Evolutionary conservation across 2,329 filamentous ascomycete species (phyloP), one percentile per base, ranked within the genome.

Genomic region (Lachnellula arida): DNA sequence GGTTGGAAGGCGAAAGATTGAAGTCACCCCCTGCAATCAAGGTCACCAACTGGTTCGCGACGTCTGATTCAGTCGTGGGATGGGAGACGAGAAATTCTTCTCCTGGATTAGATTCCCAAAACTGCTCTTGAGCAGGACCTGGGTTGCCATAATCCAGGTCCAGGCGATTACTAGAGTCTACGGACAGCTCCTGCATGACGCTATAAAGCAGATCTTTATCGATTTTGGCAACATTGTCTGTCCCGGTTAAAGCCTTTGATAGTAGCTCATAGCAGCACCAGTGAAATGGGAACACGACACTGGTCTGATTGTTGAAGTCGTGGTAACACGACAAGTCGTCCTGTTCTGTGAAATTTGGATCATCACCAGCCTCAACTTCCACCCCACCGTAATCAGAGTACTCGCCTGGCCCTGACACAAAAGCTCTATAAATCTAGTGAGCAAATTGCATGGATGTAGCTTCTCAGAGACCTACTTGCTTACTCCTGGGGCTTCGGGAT

Each of bases 241-340:
- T 34, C 37, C 54, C 46, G 9, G 46, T 50, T 32, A 56, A 39
- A 39, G 15, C 48, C 25, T 15, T 53, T 7, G 32, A 51, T 7
- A 53, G 40, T 19, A 56, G 46, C n/a, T 49, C 37, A 17, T 49
- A 56, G 34, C 49, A 56, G 17, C 22, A 28, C 54, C 54, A 56
- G 50, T 56, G 50, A 6, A 56, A 56, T n/a, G 50, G 54, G 46
- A 56, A 56, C 28, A 56, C 54, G 2, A 25, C 5, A 17, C 46
- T n/a, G 14, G 32, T 32, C 7, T 40, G 17, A 12, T 46, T 22
- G 23, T 44, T 23, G 39, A 28, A 32, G n/a, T 28, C 44, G 23
- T 8, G 14, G 9, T 49, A 54, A 23, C 52, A 54, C 5, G 44
- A 25, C 19, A 23, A 28, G 17, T 8, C 23, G 4, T 23, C 51